Evolutionary conservation across 2,329 filamentous ascomycete genomes (phyloP).

Genomic region (Plectosphaerella plurivora): DNA sequence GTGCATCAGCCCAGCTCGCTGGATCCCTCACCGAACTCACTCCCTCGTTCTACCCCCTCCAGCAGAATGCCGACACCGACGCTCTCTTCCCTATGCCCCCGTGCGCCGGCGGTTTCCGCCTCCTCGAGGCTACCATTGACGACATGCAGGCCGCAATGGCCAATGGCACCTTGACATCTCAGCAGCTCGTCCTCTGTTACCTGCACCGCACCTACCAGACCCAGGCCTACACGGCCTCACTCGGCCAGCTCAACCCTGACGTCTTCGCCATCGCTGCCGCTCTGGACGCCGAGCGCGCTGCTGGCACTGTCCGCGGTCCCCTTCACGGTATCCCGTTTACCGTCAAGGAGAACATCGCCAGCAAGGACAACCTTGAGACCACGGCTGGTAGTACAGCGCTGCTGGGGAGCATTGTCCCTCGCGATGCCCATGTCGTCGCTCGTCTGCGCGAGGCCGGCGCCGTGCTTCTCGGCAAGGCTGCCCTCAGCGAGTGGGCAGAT

Average conservation of each 20-base stretch:
- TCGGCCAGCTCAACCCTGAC: constrained; percentile 68
- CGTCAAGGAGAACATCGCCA: constrained; percentile 70
- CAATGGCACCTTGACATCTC: constrained; percentile 49
- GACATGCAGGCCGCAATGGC: constrained; percentile 57
- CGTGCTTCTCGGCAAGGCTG: constrained; percentile 66
- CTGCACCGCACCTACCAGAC: constrained; percentile 56
- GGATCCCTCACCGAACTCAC: constrained; percentile 10
- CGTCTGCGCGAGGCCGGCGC: constrained; percentile 62
- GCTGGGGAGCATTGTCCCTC: constrained; percentile 59
- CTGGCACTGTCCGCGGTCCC: constrained; percentile 54
- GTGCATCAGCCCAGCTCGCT: background rate
- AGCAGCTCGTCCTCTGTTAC: constrained; percentile 59
- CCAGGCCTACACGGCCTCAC: constrained; percentile 57
- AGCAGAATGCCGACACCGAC: constrained; percentile 28
- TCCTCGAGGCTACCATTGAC: constrained; percentile 69
- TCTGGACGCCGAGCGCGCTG: constrained; percentile 55
- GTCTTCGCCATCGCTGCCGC: constrained; percentile 54
- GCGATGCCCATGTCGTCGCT: constrained; percentile 62
- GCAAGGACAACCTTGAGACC: constrained; percentile 67
- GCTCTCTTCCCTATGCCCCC: constrained; percentile 56
- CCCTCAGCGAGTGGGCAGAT: constrained; percentile 69
- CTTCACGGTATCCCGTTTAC: constrained; percentile 73
- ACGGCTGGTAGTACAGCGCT: constrained; percentile 68
- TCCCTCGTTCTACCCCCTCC: constrained; percentile 26
- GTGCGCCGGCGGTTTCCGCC: constrained; percentile 50